Evolutionary conservation across 148 eudicot species (phyloP).

Genomic region (Gaultheria prostrata): DNA sequence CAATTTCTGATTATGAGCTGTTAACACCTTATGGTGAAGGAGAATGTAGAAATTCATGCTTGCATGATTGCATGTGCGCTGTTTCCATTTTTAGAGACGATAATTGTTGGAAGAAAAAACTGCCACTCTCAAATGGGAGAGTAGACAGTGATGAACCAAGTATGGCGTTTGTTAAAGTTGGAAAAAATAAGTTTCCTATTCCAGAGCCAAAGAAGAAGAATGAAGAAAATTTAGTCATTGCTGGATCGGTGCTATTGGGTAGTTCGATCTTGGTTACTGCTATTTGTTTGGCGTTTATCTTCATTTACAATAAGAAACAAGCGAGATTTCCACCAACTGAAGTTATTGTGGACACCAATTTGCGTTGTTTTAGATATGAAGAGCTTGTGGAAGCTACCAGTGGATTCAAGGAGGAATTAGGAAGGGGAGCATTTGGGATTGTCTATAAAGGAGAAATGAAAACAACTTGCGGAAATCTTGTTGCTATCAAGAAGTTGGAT

Average conservation of each 20-base stretch:
- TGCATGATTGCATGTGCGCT: conserved; percentile 20
- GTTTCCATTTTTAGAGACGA: neutral
- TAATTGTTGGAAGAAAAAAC: conserved; percentile 25
- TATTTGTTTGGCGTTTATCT: conserved; percentile 5
- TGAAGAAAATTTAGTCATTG: conserved; percentile 1
- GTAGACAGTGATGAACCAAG: neutral
- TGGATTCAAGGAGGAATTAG: conserved; percentile 45
- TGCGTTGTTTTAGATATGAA: conserved; percentile 33
- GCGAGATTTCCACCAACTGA: neutral
- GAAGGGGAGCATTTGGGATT: conserved; percentile 37
- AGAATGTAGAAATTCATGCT: conserved; percentile 10
- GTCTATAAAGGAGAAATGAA: conserved; percentile 49
- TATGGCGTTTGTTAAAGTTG: conserved; percentile 25
- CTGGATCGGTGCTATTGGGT: conserved; percentile 24
- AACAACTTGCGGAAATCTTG: neutral
- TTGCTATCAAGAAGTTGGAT: conserved; percentile 31
- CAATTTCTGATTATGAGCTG: conserved; percentile 6
- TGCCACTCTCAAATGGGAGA: conserved; percentile 23
- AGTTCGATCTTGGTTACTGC: conserved; percentile 19
- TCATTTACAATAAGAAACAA: conserved; percentile 8
- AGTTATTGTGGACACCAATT: neutral
- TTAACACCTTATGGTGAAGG: neutral
- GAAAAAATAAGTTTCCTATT: neutral
- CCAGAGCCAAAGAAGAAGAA: neutral
- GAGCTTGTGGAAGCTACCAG: conserved; percentile 46